Evolutionary conservation across 73 alveolate species (phyloP).

Genomic region (Urostyla sp.): DNA sequence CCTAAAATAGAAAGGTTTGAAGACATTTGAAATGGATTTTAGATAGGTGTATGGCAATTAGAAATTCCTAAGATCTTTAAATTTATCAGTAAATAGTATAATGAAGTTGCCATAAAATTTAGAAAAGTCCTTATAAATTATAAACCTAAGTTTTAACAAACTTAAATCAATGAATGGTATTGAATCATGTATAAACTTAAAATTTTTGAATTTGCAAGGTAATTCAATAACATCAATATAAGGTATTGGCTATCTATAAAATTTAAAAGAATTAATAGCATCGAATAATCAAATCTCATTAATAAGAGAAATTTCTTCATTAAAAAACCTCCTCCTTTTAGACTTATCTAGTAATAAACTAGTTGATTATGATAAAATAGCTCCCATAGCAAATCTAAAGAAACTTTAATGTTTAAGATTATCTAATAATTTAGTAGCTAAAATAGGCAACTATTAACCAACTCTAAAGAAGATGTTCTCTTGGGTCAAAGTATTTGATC

Average conservation of each 20-base stretch:
- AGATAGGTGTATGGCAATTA: background rate
- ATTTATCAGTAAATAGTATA: background rate
- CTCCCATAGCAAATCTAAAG: background rate
- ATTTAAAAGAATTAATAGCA: conserved; percentile 1
- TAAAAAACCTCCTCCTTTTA: conserved; percentile 15
- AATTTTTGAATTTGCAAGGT: conserved; percentile 2
- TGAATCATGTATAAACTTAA: conserved; percentile 32
- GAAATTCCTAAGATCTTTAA: conserved; percentile 20
- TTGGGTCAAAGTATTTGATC: conserved; percentile 32
- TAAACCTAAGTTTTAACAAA: conserved; percentile 16
- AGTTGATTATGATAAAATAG: conserved; percentile 13
- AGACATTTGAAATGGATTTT: conserved; percentile 7
- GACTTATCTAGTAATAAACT: conserved; percentile 19
- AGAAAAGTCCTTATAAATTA: conserved; percentile 1
- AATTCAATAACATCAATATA: conserved; percentile 3
- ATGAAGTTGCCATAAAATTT: background rate
- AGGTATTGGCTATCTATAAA: background rate
- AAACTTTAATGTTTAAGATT: background rate
- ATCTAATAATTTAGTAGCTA: background rate
- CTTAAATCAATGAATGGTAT: conserved; percentile 16
- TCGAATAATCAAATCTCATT: background rate
- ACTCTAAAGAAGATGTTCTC: conserved; percentile 16
- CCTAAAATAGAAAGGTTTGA: background rate
- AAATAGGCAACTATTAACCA: conserved; percentile 1
- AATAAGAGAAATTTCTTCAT: conserved; percentile 5